Evolutionary conservation across 2,329 filamentous ascomycete species (phyloP), one percentile per base, ranked within the genome.

Genomic region (Phaeosphaeriaceae sp.): DNA sequence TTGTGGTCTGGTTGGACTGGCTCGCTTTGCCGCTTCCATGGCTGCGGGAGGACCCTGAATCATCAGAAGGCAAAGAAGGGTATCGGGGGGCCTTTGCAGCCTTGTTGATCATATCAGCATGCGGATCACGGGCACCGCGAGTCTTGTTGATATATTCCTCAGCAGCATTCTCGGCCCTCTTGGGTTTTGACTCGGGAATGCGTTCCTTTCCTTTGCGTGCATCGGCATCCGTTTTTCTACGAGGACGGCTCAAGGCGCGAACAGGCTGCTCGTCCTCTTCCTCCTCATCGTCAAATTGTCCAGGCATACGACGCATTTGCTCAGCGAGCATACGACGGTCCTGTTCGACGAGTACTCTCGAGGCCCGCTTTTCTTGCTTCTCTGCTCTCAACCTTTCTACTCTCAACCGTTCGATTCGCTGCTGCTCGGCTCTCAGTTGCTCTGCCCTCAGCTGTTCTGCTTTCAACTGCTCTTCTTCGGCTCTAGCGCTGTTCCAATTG

Each of bases 141-240:
- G 51, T 60, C 13, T 48, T 48, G 16, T 55, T 66, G 23, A 70
- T 68, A 43, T 73, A 72, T 4, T 66, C 61, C 43, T 72, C 63
- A 12, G 64, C 66, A 20, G 51, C 60, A 20, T 42, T 55, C 26
- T 44, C 53, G 12, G 43, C 50, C 11, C 45, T 52, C 32, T 50
- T 60, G 33, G 59, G 45, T 38, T 60, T 66, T 16, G 48, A 38
- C 34, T 65, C 60, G 2, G 49, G 38, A 4, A 52, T 39, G 16
- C 61, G 54, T 7, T 66, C 60, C 28, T 58, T 52, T 26, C 54
- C 52, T 37, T 55, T 63, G 38, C 59, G 58, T 12, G 46, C 6
- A 13, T 64, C 63, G 1, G 38, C 39, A 18, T 66, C 63, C 4
- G 68, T 68, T 23, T 54, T 51, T 15, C 59, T 60, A n/a, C 67